phyloP scores from a whole-genome alignment of 345 rosid species.

The Tarenaya hassleriana region DNA sequence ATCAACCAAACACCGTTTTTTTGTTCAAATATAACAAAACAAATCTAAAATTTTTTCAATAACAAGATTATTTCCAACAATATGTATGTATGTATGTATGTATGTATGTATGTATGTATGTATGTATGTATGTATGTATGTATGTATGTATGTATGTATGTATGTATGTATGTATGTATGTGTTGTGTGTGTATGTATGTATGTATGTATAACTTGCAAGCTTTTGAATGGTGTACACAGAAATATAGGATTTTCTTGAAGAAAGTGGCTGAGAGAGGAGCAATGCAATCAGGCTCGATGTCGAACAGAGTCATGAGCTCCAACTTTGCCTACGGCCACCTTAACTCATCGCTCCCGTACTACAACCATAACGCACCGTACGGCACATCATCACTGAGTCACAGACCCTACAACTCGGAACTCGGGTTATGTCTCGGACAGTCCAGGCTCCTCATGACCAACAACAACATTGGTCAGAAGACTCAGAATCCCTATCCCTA shows the following conservation, averaged over 20 bases:
- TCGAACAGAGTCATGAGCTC: conserved; percentile 26
- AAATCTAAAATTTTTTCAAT: too few relatives aligned
- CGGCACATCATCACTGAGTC: conserved; percentile 16
- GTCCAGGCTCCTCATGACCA: conserved; percentile 23
- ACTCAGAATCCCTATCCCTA: conserved; percentile 19
- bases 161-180: too few relatives aligned
- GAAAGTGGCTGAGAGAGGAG: conserved; percentile 33
- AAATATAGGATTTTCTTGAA: conserved; percentile 63
- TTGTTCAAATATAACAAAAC: too few relatives aligned
- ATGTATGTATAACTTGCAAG: background rate
- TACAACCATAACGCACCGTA: conserved; percentile 14
- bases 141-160: too few relatives aligned
- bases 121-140: too few relatives aligned
- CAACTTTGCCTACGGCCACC: conserved; percentile 27
- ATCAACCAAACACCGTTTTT: too few relatives aligned
- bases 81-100: too few relatives aligned
- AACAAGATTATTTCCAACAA: too few relatives aligned
- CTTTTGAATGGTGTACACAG: conserved; percentile 29
- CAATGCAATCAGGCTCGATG: conserved; percentile 2
- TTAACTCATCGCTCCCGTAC: conserved; percentile 3
- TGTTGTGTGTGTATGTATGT: background rate
- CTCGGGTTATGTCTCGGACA: conserved; percentile 20
- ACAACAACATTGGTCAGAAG: conserved; percentile 17
- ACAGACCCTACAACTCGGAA: conserved; percentile 16
- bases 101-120: too few relatives aligned